Base-by-base conservation (phyloP, 495 filamentous ascomycete genomes). In the Penicillium atrosanguineum region DNA sequence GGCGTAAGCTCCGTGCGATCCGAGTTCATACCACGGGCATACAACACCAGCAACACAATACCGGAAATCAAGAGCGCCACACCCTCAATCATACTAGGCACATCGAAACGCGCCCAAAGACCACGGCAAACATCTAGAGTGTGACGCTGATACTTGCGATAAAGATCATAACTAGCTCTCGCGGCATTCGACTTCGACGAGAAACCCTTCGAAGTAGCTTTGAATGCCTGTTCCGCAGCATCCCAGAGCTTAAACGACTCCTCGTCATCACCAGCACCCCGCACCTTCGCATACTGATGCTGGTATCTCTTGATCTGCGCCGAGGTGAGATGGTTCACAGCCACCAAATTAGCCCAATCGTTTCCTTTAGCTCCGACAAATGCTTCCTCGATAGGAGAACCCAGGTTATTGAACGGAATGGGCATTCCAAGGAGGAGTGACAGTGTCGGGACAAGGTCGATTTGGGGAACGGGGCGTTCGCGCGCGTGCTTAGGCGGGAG, bases 401-500 rank as follows among this genome's bases (percentile, higher is more conserved):
- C 94, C n/a, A 98, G 82, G 69, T 96, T 98, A 63, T 97, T 98
- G 75, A 90, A 98, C 0, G 94, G 94, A 59, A 98, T 91, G 5
- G 94, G 94, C 62, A 95, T 78, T 23, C 94, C 94, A 7, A 98
- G 75, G 21, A 97, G 77, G 43, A 97, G 70, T 4, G 93, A 84
- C 52, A 98, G 62, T 0, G 94, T 97, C 7, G 94, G 91, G 6
- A 98, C 95, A 20, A 98, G 79, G 65, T 98, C 94, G 60, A 98
- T 97, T 67, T 97, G 95, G 43, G 88, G 87, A n/a, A 96, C 85
- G 19, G 88, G 85, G 14, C 91, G 83, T 36, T 85, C 84, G 56
- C 89, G 90, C 12, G 90, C 90, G 15, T 80, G 87, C 34, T 76
- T 73, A 0, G 92, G 91, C 15, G 90, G 91, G 5, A 72, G 73